Evolutionary conservation across 805 yeast genomes (phyloP).

Genomic region (Debaryomyces hansenii): DNA sequence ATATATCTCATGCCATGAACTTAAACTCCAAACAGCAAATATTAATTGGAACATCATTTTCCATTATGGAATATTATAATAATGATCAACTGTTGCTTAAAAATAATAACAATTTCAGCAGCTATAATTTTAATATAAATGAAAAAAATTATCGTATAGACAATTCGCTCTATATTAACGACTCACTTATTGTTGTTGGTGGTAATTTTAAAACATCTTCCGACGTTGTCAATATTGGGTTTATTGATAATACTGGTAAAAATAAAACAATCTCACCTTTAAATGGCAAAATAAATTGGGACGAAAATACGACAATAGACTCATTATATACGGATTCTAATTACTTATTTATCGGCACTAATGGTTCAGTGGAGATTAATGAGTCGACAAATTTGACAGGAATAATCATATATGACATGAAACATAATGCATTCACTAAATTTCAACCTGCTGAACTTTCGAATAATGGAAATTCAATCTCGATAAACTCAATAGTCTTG

Average conservation of each 20-base stretch:
- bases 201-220: constrained; percentile 49
- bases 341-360: constrained; percentile 46
- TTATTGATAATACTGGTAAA: constrained; percentile 20
- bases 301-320: constrained; percentile 21
- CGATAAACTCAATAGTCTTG: constrained; percentile 35
- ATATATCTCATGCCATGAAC: constrained; percentile 26
- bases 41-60: constrained; percentile 35
- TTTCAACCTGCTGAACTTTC: constrained; percentile 52
- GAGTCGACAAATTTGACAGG: constrained; percentile 35
- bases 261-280: constrained; percentile 18
- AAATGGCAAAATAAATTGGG: constrained; percentile 26
- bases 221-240: constrained; percentile 25
- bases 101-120: constrained; percentile 18
- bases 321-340: constrained; percentile 30
- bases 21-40: constrained; percentile 28
- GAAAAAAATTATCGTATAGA: constrained; percentile 15
- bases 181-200: constrained; percentile 53
- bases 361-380: constrained; percentile 31
- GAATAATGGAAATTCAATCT: constrained; percentile 36
- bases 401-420: constrained; percentile 53
- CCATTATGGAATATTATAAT: constrained; percentile 30
- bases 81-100: constrained; percentile 25
- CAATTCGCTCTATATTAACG: constrained; percentile 48
- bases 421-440: constrained; percentile 36
- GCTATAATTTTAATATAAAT: constrained; percentile 23